phyloP scores from a whole-genome alignment of 306 rosid species.

The Urtica urens region DNA sequence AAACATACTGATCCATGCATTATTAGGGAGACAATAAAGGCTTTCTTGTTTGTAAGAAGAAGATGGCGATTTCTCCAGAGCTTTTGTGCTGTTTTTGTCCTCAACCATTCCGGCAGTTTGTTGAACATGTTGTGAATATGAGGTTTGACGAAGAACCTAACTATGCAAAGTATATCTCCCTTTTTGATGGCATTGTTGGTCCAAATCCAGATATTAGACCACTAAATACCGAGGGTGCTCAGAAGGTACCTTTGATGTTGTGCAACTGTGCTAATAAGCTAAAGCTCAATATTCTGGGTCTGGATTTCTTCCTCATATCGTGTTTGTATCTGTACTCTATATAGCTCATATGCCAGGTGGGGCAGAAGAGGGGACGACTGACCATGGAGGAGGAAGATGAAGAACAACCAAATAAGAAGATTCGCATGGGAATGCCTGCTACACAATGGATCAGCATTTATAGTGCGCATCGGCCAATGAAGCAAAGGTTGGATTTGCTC shows the following conservation, averaged over 20 bases:
- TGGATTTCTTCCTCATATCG: slow-evolving; percentile 10
- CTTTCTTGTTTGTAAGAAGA: slow-evolving; percentile 71
- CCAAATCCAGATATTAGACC: slow-evolving; percentile 81
- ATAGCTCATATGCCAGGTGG: slow-evolving; percentile 66
- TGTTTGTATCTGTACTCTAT: slow-evolving; percentile 13
- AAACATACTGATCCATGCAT: background rate
- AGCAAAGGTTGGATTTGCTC: slow-evolving; percentile 53
- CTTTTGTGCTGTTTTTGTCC: slow-evolving; percentile 61
- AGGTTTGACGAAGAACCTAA: slow-evolving; percentile 88
- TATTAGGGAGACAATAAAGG: slow-evolving; percentile 84
- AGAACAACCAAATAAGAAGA: slow-evolving; percentile 74
- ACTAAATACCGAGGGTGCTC: slow-evolving; percentile 81
- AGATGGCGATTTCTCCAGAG: slow-evolving; percentile 81
- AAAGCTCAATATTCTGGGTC: background rate
- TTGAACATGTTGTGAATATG: slow-evolving; percentile 64
- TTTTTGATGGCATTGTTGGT: slow-evolving; percentile 72
- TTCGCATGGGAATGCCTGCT: slow-evolving; percentile 77
- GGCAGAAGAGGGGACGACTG: slow-evolving; percentile 76
- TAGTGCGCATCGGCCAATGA: slow-evolving; percentile 77
- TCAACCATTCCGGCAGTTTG: slow-evolving; percentile 68
- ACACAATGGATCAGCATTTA: slow-evolving; percentile 82
- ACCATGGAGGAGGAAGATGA: slow-evolving; percentile 71
- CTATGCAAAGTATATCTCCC: slow-evolving; percentile 74
- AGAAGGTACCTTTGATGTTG: slow-evolving; percentile 33
- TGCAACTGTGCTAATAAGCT: slow-evolving; percentile 2